phyloP scores from a whole-genome alignment of 371 early-diverging fungal species.

The Saksenaea oblongispora region DNA sequence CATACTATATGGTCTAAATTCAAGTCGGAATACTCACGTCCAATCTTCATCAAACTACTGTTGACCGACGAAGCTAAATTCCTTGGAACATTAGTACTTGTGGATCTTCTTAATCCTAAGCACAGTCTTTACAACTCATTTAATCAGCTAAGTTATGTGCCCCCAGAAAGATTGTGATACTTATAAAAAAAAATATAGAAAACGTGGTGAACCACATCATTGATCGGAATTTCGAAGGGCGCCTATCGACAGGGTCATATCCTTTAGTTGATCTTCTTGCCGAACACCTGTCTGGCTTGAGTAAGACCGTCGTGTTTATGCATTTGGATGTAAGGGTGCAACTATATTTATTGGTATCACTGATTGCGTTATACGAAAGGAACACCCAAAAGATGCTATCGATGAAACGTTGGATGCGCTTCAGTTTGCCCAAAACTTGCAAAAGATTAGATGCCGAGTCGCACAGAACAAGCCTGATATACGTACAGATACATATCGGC shows the following conservation, averaged over 20 bases:
- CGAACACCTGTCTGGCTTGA: constrained; percentile 10
- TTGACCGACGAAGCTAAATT: constrained; percentile 17
- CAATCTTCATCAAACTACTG: constrained; percentile 12
- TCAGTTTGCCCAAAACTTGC: constrained; percentile 6
- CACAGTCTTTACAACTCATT: constrained; percentile 12
- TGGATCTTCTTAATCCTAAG: constrained; percentile 10
- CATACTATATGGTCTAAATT: constrained; percentile 12
- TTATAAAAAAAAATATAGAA: background rate
- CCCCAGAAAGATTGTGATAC: background rate
- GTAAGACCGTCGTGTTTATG: constrained; percentile 9
- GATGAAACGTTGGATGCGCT: constrained; percentile 13
- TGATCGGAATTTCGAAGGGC: background rate
- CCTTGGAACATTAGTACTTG: constrained; percentile 13
- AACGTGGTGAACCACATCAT: background rate
- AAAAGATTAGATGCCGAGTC: constrained; percentile 3
- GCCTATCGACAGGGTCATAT: background rate
- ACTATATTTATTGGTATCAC: background rate
- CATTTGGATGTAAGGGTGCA: constrained; percentile 13
- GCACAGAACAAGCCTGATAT: constrained; percentile 13
- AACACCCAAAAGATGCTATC: background rate
- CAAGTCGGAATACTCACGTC: background rate
- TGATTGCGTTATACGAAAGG: background rate
- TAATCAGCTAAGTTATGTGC: constrained; percentile 9
- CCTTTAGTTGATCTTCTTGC: constrained; percentile 7
- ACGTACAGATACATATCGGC: constrained; percentile 8